phyloP scores from a whole-genome alignment of 2,329 filamentous ascomycete species.

The Rhytidhysteron rufulum region DNA sequence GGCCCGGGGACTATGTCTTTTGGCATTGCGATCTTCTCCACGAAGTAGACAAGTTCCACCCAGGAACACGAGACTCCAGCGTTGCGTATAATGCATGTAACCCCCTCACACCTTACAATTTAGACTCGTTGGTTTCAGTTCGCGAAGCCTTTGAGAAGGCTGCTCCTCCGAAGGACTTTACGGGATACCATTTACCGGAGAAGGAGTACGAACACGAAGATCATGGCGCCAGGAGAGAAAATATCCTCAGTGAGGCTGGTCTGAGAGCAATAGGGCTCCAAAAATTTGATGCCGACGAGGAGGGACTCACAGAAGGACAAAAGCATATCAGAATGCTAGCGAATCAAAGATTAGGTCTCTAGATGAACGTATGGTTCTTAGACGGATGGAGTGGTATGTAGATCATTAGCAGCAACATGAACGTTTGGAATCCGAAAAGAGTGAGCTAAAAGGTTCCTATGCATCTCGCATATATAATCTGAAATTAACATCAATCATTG shows the following conservation, averaged over 20 bases:
- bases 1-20: constrained; percentile 20
- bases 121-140: constrained; percentile 10
- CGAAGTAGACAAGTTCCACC: constrained; percentile 16
- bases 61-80: constrained; percentile 16
- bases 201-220: constrained; percentile 14
- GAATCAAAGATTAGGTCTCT: no score
- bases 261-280: constrained; percentile 12
- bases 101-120: constrained; percentile 15
- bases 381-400: no score
- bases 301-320: constrained; percentile 12
- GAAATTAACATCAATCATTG: no score
- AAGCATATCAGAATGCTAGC: constrained; percentile 10
- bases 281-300: constrained; percentile 14
- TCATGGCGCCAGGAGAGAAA: constrained; percentile 12
- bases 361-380: no score
- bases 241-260: constrained; percentile 12
- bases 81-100: constrained; percentile 19
- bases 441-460: no score
- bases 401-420: no score
- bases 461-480: no score
- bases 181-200: no score
- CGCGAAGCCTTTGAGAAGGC: constrained; percentile 10
- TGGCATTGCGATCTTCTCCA: constrained; percentile 23
- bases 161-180: constrained; percentile 11
- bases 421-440: no score